phyloP scores from a whole-genome alignment of 192 early-diverging fungal genomes.

The Backusella tuberculispora region DNA sequence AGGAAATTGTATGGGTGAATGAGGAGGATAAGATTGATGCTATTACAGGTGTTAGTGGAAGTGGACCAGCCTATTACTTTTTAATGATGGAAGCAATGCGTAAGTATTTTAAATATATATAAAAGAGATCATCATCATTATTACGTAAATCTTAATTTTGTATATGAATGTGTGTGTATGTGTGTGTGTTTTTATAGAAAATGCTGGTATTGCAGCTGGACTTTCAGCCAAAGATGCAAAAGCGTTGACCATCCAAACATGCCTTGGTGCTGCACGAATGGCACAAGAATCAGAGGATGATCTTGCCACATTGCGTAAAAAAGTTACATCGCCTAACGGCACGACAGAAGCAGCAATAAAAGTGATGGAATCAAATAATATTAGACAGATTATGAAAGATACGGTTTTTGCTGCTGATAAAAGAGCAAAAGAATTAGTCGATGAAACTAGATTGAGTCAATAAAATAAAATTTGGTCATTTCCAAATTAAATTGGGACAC shows the following conservation, averaged over 20 bases:
- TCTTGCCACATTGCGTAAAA: constrained; percentile 72
- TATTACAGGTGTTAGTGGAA: constrained; percentile 84
- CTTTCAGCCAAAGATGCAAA: constrained; percentile 72
- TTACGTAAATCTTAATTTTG: background rate
- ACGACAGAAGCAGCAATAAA: constrained; percentile 92
- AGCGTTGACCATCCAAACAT: constrained; percentile 88
- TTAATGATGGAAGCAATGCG: constrained; percentile 86
- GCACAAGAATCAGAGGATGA: constrained; percentile 69
- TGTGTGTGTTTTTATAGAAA: constrained; percentile 78
- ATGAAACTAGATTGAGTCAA: too few species aligned
- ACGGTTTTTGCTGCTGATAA: constrained; percentile 68
- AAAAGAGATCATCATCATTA: background rate
- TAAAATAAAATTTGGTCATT: too few species aligned
- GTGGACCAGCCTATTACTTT: constrained; percentile 96
- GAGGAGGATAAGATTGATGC: constrained; percentile 78
- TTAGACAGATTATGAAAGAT: constrained; percentile 56
- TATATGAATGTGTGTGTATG: constrained; percentile 70
- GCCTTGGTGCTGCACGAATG: constrained; percentile 90
- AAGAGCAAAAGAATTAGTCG: constrained; percentile 71
- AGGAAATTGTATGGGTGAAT: constrained; percentile 81
- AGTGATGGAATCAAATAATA: constrained; percentile 65
- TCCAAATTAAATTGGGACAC: too few species aligned
- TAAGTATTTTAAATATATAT: constrained; percentile 22
- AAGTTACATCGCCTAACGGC: constrained; percentile 94
- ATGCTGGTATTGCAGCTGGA: constrained; percentile 77